Conservation (phyloP, 164 flowering plant genomes). For the Vitis riparia region DNA sequence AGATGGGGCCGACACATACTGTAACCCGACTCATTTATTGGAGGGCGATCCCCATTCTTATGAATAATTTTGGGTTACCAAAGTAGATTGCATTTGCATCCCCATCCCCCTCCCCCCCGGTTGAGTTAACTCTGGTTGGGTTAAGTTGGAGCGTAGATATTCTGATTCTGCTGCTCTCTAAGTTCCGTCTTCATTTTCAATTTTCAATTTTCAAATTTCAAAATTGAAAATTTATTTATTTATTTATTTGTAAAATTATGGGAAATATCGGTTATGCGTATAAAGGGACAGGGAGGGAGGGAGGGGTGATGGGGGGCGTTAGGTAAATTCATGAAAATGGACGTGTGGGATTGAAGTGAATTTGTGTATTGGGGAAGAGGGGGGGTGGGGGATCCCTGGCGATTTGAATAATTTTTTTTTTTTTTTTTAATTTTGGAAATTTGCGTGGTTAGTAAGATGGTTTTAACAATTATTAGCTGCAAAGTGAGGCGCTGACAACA, state of each 20-base stretch:
- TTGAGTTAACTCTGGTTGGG: slow-evolving; percentile 15
- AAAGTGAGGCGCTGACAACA: slow-evolving; percentile 56
- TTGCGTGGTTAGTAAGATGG: slow-evolving; percentile 3
- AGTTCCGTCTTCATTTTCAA: no score
- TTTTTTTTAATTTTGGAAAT: background rate
- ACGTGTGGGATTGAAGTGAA: no score
- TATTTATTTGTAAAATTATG: background rate
- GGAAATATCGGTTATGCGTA: no score
- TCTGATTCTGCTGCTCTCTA: slow-evolving; percentile 21
- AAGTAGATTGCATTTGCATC: background rate
- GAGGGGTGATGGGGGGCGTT: no score
- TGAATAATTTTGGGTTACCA: background rate
- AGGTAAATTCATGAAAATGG: no score
- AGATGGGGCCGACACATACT: slow-evolving; percentile 23
- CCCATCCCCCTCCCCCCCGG: background rate
- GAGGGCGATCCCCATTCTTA: background rate
- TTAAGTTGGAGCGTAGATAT: slow-evolving; percentile 17
- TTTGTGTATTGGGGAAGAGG: no score
- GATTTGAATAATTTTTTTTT: background rate
- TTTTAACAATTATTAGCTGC: slow-evolving; percentile 56
- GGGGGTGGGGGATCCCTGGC: background rate
- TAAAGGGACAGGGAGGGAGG: no score
- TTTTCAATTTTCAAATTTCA: background rate
- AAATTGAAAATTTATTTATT: background rate
- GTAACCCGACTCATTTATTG: slow-evolving; percentile 13